Evolutionary conservation across 2,329 filamentous ascomycete genomes (phyloP).

Genomic region (Nemania bipapillata): DNA sequence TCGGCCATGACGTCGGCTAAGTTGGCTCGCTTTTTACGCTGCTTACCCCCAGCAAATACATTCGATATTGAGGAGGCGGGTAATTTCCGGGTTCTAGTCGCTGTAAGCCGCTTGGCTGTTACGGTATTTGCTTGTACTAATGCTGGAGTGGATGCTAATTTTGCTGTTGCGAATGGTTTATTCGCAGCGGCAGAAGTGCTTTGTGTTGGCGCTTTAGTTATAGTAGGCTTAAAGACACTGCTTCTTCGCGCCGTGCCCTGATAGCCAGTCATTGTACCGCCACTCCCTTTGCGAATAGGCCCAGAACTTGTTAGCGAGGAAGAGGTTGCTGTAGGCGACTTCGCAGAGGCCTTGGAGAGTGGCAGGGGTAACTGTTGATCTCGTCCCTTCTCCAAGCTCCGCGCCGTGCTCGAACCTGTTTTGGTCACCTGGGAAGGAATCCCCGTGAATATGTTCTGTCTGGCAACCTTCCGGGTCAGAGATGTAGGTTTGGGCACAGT

Average conservation of each 20-base stretch:
- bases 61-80: slow-evolving; percentile 49
- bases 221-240: slow-evolving; percentile 26
- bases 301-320: slow-evolving; percentile 23
- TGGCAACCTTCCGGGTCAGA: slow-evolving; percentile 20
- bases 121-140: slow-evolving; percentile 39
- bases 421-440: slow-evolving; percentile 16
- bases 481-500: not conserved
- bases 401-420: slow-evolving; percentile 18
- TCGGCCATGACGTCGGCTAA: slow-evolving; percentile 57
- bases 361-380: slow-evolving; percentile 18
- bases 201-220: slow-evolving; percentile 10
- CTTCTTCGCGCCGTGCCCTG: slow-evolving; percentile 53
- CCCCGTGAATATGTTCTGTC: slow-evolving; percentile 42
- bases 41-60: slow-evolving; percentile 60
- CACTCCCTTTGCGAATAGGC: slow-evolving; percentile 28
- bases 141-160: slow-evolving; percentile 12
- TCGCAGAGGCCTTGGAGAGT: slow-evolving; percentile 28
- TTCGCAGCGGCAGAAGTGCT: slow-evolving; percentile 7
- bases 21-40: slow-evolving; percentile 51
- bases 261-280: slow-evolving; percentile 49
- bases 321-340: slow-evolving; percentile 14
- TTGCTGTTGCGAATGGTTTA: slow-evolving; percentile 27
- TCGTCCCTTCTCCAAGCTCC: slow-evolving; percentile 26
- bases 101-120: slow-evolving; percentile 44
- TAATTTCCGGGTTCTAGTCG: slow-evolving; percentile 43